Conservation (phyloP, 1,139 yeast species). For the Spathaspora sp. region DNA sequence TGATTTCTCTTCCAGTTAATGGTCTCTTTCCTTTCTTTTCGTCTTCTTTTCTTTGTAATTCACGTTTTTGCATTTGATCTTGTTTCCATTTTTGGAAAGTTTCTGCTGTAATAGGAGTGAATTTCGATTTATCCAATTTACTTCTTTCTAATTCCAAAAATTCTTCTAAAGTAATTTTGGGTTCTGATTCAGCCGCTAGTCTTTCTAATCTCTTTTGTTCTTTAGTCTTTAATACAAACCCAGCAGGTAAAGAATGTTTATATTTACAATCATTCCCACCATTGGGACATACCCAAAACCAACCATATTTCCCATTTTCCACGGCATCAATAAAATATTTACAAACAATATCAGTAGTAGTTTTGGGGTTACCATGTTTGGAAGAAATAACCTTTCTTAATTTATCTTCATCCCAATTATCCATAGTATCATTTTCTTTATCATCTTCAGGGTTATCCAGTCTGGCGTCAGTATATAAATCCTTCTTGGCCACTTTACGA, state of each 20-base stretch:
- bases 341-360: slow-evolving; percentile 95
- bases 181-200: slow-evolving; percentile 80
- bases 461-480: slow-evolving; percentile 89
- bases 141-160: slow-evolving; percentile 93
- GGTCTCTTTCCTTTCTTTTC: slow-evolving; percentile 50
- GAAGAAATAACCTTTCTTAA: slow-evolving; percentile 82
- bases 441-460: slow-evolving; percentile 52
- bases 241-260: slow-evolving; percentile 95
- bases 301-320: slow-evolving; percentile 95
- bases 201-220: slow-evolving; percentile 91
- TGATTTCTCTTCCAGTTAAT: slow-evolving; percentile 79
- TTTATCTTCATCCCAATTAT: slow-evolving; percentile 95
- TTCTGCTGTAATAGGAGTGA: slow-evolving; percentile 87
- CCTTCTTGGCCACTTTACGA: slow-evolving; percentile 86
- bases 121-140: slow-evolving; percentile 68
- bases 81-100: slow-evolving; percentile 85
- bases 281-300: slow-evolving; percentile 99
- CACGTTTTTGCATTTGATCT: slow-evolving; percentile 61
- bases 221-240: slow-evolving; percentile 93
- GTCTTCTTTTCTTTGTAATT: slow-evolving; percentile 55
- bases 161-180: slow-evolving; percentile 91
- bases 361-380: slow-evolving; percentile 91
- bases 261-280: slow-evolving; percentile 93
- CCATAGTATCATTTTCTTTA: slow-evolving; percentile 88
- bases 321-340: slow-evolving; percentile 94